Base-by-base conservation (phyloP, 805 yeast species). In the Spathaspora sp. region DNA sequence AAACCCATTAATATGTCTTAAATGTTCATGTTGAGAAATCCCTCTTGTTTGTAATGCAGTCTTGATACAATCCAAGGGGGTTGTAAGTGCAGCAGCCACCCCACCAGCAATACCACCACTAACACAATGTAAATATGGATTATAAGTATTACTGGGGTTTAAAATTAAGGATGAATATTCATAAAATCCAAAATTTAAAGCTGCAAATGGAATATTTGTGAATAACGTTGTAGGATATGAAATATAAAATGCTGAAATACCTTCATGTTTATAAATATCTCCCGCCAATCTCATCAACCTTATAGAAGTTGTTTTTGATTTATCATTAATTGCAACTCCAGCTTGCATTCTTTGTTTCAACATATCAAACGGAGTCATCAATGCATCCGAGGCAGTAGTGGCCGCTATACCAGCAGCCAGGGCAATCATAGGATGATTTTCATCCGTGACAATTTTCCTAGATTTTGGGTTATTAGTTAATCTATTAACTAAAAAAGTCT, bases 341-440 rank as follows among this genome's bases (percentile, higher is more conserved):
- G 75, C 70, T 69, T 93, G 99, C 96, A 93, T 91, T 69, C 98
- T 80, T 73, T 93, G 99, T 67, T 93, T 93, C 52, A 94, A 74
- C 26, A 93, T 96, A 64, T 93, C 99, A 63, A 93, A 93, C 29
- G 99, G 99, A 56, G 94, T 93, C 98, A 93, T 93, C 58, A 94
- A 76, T 1, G 97, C 97, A 68, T 93, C 98, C 3, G 93, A 85
- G 1, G 94, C 88, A n/a, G 83, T 82, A 2, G 97, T 93, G 16
- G 97, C 98, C 9, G 88, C 85, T 10, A 91, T 87, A 55, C 98
- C 99, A 12, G 97, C 92, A 20, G 84, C 62, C 17, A 96, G 86
- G 5, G 97, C 93, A 57, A 89, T 86, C 38, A 87, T 60, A 18
- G 97, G 94, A 63, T 89, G 93, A 62, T 83, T 82, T 59, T 78